Evolutionary conservation across 805 yeast species (phyloP), one percentile per base, ranked within the genome.

Genomic region (Pachysolen tannophilus): DNA sequence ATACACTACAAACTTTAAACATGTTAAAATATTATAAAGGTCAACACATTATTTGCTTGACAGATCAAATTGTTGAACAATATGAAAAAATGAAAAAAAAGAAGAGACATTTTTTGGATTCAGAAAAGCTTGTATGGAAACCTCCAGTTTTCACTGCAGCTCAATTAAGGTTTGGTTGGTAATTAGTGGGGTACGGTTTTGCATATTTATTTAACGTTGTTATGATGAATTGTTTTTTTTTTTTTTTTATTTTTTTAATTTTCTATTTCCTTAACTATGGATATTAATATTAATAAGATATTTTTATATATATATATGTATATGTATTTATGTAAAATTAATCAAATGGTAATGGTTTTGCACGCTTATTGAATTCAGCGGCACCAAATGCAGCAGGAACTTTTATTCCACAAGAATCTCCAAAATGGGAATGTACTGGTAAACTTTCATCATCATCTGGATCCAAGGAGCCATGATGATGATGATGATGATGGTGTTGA

Each of bases 81-180:
- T 84, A 87, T 51, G 88, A 88, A 16, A 78, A 75, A 51, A 46
- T 75, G 39, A 52, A 52, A 41, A 73, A 74, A 53, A 77, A 74
- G 38, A 83, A 82, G 61, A 75, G 79, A 48, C 90, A 85, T 49
- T 69, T 74, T 35, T 69, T 92, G 37, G 87, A 82, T 48, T 80
- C 95, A 0, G 59, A 64, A 1, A 74, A 72, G 48, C 65, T 92
- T 38, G 64, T 68, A 13, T 92, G 99, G 99, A 83, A 81, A 44
- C 97, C 98, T 7, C 98, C 98, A 0, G 82, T 84, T 60, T 83
- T 82, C 55, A 90, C 97, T 3, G 95, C 97, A 17, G 88, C 95
- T 35, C 97, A 92, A 64, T 65, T 92, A 50, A 69, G 97, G 48
- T 92, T 92, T 60, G 97, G 96, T 3, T 88, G 97, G 96, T 88